Base-by-base conservation (phyloP, 306 rosid species). In the Luffa aegyptiaca region DNA sequence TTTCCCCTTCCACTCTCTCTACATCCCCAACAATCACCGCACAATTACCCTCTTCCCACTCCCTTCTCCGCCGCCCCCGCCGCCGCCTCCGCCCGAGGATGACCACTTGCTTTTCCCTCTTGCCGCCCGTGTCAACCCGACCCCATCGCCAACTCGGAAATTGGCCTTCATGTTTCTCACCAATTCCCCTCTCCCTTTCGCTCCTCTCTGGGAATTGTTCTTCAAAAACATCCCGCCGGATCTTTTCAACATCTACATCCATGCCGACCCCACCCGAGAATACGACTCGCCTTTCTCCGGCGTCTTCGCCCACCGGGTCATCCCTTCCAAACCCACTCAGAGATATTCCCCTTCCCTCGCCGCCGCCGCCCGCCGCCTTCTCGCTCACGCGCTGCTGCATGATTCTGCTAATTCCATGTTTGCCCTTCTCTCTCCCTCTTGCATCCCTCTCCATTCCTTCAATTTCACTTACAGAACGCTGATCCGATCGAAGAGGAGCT, bases 81-180 rank as follows among this genome's bases (percentile, higher is more conserved):
- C 68, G 1, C 75, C 52, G 31, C 51, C 8, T 3, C 75, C 35
- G 17, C 77, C 77, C 3, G 44, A 72, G 10, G 86, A 86, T 5
- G 97, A 91, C 2, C 83, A 63, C 2, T 35, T 48, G 0, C 82
- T 93, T 1, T 48, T 87, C 80, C 65, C 77, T 2, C 5, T 74
- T 4, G 91, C 97, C 1, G 46, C 90, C 16, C 69, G 36, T 3
- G 90, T 83, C 5, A 86, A 86, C 4, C 64, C 85, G 13, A 81
- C 82, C 70, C 87, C 92, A 6, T 33, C 76, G 1, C 86, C 84
- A 4, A 81, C 88, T 0, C 80, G 21, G n/a, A 90, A 90, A 26
- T 48, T 91, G 14, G 97, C 94, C 2, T 90, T 91, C 86, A 80
- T 90, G 90, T 91, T 91, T 77, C 82, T 91, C 51, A 93, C 97